A percentile compares a stretch with the other conserved stretches of the same genome.
Evolutionary conservation across 2,329 filamentous ascomycete genomes (phyloP).

Genomic region (Epichloe glyceriae): DNA sequence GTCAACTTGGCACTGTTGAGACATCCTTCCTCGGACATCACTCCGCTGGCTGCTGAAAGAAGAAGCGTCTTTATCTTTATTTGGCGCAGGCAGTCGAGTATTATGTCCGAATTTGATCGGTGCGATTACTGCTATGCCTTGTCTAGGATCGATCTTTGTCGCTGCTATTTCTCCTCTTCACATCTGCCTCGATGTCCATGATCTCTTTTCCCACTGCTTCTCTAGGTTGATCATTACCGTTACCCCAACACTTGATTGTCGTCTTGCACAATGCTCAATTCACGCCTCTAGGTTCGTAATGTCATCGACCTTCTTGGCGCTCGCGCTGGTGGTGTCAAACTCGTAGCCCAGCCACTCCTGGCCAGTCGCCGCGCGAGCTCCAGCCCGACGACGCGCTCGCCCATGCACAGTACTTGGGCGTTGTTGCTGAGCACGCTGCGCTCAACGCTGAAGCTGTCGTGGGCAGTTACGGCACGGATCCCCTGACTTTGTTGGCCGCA

Average conservation of each 20-base stretch:
- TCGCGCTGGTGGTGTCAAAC: conserved; percentile 50
- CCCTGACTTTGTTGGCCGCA: conserved; percentile 76
- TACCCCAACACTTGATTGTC: too few species aligned
- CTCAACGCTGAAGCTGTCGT: conserved; percentile 78
- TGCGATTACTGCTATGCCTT: not conserved
- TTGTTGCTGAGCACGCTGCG: conserved; percentile 71
- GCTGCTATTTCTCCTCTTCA: not conserved
- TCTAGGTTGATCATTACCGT: too few species aligned
- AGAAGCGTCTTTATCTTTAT: too few species aligned
- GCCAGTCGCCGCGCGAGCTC: conserved; percentile 68
- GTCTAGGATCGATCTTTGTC: not conserved
- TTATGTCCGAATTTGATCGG: not conserved
- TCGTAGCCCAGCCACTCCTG: conserved; percentile 75
- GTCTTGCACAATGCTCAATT: too few species aligned
- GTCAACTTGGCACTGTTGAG: not conserved
- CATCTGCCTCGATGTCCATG: too few species aligned
- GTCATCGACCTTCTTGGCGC: conserved; percentile 31
- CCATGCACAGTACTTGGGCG: conserved; percentile 77
- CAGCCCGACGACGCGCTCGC: conserved; percentile 68
- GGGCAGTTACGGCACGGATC: conserved; percentile 80
- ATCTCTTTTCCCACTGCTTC: not conserved
- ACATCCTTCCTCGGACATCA: not conserved
- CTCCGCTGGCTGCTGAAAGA: not conserved
- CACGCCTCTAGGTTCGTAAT: conserved; percentile 26
- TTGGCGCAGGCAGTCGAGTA: not conserved